Conservation (phyloP, 805 yeast species). For the Suhomyces faveliae region DNA sequence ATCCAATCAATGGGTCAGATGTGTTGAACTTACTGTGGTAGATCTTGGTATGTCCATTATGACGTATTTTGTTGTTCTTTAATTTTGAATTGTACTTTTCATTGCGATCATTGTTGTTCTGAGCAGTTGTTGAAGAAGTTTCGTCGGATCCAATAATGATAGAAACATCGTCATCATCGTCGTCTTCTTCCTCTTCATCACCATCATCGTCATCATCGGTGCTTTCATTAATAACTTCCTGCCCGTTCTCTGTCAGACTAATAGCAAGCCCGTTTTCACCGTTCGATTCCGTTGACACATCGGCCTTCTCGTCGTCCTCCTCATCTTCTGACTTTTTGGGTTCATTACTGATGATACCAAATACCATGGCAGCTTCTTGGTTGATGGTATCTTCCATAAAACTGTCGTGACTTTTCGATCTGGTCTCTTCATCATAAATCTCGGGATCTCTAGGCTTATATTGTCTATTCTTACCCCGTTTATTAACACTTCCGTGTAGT, state of each 20-base stretch:
- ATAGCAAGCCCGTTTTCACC: not conserved
- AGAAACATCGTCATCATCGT: slow-evolving; percentile 38
- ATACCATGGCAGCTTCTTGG: slow-evolving; percentile 44
- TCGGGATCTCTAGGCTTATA: not conserved
- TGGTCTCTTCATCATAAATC: slow-evolving; percentile 11
- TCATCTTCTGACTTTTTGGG: slow-evolving; percentile 1
- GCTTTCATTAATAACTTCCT: slow-evolving; percentile 2
- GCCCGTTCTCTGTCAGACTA: not conserved
- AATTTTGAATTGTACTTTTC: not conserved
- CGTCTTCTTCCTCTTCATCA: slow-evolving; percentile 19
- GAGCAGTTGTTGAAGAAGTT: slow-evolving; percentile 21
- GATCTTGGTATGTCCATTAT: slow-evolving; percentile 15
- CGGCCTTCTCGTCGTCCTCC: slow-evolving; percentile 5
- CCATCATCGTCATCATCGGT: slow-evolving; percentile 10
- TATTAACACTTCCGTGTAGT: slow-evolving; percentile 10
- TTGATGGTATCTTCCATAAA: slow-evolving; percentile 24
- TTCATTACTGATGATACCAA: slow-evolving; percentile 38
- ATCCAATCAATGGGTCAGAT: slow-evolving; percentile 23
- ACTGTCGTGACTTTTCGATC: slow-evolving; percentile 10
- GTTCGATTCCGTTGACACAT: not conserved
- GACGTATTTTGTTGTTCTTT: slow-evolving; percentile 6
- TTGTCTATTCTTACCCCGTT: slow-evolving; percentile 2
- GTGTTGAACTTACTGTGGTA: slow-evolving; percentile 16
- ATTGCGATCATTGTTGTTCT: slow-evolving; percentile 9
- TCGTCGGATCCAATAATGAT: slow-evolving; percentile 39